A percentile compares a stretch with the other conserved stretches of the same genome.
Evolutionary conservation across 176 grass and related monocot genomes (phyloP).

Genomic region (Stipa capillata): DNA sequence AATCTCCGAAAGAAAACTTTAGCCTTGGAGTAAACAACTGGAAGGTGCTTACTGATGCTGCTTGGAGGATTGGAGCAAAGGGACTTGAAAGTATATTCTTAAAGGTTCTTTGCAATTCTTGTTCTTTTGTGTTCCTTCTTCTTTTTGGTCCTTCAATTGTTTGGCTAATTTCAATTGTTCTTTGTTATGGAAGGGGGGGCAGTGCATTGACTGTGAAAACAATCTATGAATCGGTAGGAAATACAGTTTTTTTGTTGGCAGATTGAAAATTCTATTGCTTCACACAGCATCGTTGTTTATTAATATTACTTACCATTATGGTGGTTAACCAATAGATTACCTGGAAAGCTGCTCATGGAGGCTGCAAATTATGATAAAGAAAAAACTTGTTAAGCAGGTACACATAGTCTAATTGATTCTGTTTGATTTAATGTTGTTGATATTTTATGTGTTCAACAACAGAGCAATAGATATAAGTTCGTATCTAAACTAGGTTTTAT

Average conservation of each 20-base stretch:
- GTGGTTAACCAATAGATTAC: constrained; percentile 33
- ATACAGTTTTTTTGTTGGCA: neutral
- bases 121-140: neutral
- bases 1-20: no score
- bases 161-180: constrained; percentile 1
- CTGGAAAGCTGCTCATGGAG: constrained; percentile 68
- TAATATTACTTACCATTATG: no score
- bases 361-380: constrained; percentile 82
- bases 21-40: no score
- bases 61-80: no score
- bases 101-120: constrained; percentile 29
- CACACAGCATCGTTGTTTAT: neutral
- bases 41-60: no score
- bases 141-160: neutral
- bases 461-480: neutral
- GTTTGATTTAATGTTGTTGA: neutral
- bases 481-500: neutral
- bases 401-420: neutral
- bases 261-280: neutral
- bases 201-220: constrained; percentile 59
- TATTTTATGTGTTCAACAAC: neutral
- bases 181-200: constrained; percentile 49
- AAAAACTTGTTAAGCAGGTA: constrained; percentile 75
- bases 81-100: no score
- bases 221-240: no score